Conservation (phyloP, 495 filamentous ascomycete genomes). For the Bombardia bombarda region DNA sequence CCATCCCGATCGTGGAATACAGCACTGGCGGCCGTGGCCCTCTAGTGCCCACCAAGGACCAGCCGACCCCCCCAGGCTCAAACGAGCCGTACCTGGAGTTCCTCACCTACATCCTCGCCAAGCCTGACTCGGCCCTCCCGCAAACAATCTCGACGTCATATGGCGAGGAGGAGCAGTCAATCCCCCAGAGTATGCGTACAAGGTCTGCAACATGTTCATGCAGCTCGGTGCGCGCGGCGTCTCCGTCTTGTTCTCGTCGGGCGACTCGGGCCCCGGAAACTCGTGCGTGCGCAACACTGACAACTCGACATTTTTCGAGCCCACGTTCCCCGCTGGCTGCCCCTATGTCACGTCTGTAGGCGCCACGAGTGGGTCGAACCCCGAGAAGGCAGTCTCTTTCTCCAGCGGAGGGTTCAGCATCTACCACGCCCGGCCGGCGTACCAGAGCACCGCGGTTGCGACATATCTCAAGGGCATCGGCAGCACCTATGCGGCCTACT, state of each 20-base stretch:
- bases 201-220: conserved; percentile 59
- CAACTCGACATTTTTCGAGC: conserved; percentile 59
- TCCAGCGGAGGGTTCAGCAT: conserved; percentile 60
- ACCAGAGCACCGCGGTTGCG: conserved; percentile 50
- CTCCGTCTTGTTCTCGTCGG: conserved; percentile 64
- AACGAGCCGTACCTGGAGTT: conserved; percentile 79
- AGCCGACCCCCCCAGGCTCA: conserved; percentile 39
- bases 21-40: conserved; percentile 36
- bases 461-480: conserved; percentile 32
- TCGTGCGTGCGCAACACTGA: conserved; percentile 62
- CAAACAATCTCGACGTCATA: conserved; percentile 74
- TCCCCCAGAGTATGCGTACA: conserved; percentile 58
- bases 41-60: conserved; percentile 52
- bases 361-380: conserved; percentile 50
- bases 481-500: conserved; percentile 14
- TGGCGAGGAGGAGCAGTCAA: conserved; percentile 72
- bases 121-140: conserved; percentile 46
- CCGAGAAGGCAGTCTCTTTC: conserved; percentile 51
- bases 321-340: conserved; percentile 44
- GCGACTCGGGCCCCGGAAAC: conserved; percentile 63
- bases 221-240: conserved; percentile 69
- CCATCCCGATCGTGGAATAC: conserved; percentile 33
- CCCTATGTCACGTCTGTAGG: conserved; percentile 72
- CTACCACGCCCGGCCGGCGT: conserved; percentile 51
- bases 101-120: conserved; percentile 45